A percentile compares a stretch with the other conserved stretches of the same genome.
Conservation (phyloP, 805 yeast genomes). For the Metschnikowia shivogae region DNA sequence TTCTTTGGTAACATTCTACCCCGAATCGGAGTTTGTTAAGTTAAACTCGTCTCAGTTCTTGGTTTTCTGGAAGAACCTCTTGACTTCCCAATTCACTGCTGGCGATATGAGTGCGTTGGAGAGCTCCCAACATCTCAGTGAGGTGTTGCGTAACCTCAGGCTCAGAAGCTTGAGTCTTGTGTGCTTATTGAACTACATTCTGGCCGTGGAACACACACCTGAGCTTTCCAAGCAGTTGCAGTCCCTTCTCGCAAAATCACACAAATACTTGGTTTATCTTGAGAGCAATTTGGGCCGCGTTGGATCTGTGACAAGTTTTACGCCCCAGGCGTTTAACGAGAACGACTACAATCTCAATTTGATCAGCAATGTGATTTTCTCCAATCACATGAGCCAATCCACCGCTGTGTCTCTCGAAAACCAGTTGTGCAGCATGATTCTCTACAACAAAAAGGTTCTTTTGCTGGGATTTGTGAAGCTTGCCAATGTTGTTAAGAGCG, state of each 20-base stretch:
- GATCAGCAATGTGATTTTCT: slow-evolving; percentile 27
- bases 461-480: slow-evolving; percentile 34
- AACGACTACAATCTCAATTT: slow-evolving; percentile 26
- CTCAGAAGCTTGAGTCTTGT: slow-evolving; percentile 36
- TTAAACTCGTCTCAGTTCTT: slow-evolving; percentile 42
- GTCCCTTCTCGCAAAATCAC: slow-evolving; percentile 37
- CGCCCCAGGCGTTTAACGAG: slow-evolving; percentile 25
- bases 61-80: slow-evolving; percentile 42
- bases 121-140: slow-evolving; percentile 18
- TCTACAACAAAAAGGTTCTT: slow-evolving; percentile 35
- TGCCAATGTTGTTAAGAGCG: slow-evolving; percentile 31
- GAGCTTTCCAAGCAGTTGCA: slow-evolving; percentile 40
- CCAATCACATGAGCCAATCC: slow-evolving; percentile 19
- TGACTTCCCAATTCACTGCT: slow-evolving; percentile 39
- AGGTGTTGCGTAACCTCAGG: slow-evolving; percentile 32
- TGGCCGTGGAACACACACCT: slow-evolving; percentile 35
- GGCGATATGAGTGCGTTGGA: slow-evolving; percentile 15
- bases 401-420: slow-evolving; percentile 23
- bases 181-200: slow-evolving; percentile 38
- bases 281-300: slow-evolving; percentile 34
- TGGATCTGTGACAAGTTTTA: slow-evolving; percentile 33
- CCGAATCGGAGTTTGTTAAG: slow-evolving; percentile 39
- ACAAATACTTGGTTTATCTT: slow-evolving; percentile 37
- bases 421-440: slow-evolving; percentile 29
- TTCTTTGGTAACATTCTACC: slow-evolving; percentile 37